Evolutionary conservation across 306 rosid species (phyloP), one percentile per base, ranked within the genome.

Genomic region (Spatholobus suberectus): DNA sequence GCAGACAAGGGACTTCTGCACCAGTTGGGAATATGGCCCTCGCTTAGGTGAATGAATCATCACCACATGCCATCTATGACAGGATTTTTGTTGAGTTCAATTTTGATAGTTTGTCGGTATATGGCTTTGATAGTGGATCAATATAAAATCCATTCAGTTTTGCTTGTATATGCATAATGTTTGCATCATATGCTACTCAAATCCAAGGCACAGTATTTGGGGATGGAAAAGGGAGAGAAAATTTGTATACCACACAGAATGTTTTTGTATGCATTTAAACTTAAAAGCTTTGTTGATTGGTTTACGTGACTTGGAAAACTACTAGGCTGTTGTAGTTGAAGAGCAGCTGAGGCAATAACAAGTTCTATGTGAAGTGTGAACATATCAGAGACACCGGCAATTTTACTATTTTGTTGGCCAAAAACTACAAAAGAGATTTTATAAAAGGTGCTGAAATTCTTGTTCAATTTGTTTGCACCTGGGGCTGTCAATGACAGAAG

Each of bases 1-100:
- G 85, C 96, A 1, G 97, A 93, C 9, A 86, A 90, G 87, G 94
- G 96, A 15, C 88, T 93, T 27, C 90, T 93, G 70, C 97, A 93
- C 87, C 96, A 90, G 80, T 85, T 90, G 93, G 97, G 94, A 72
- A 27, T 90, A 80, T 80, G 89, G 79, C 96, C 97, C 65, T 70
- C 80, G 21, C 82, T 78, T 73, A 89, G 76, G 52, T 92, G 85
- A 86, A 80, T 38, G 35, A 71, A 81, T 52, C 11, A 21, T 20
- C 76, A 75, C 79, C 21, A 13, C 32, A 59, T 32, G 21, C 72
- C 29, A 47, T 66, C 8, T 66, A 40, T 26, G 46, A 26, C 58
- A 49, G 80, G 54, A 59, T 57, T 51, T 55, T 18, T 58, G 41
- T 83, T 58, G 63, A 51, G 63, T 51, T 51, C 47, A 51, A 29